A percentile compares a stretch with the other conserved stretches of the same genome.
phyloP scores from a whole-genome alignment of 306 rosid species.

The Quercus suber region DNA sequence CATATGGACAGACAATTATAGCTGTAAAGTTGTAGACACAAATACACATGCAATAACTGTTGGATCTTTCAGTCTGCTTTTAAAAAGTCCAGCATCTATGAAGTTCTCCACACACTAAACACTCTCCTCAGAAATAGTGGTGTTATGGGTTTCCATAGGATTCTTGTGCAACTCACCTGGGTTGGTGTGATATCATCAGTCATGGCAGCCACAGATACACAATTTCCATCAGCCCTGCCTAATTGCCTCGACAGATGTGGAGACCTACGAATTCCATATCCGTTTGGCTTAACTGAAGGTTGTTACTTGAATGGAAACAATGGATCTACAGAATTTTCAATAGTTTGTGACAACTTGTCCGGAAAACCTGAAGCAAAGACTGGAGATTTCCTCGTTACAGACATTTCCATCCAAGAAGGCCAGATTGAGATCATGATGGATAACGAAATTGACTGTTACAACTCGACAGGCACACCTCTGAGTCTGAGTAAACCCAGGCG shows the following conservation, averaged over 20 bases:
- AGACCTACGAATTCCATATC: slow-evolving; percentile 39
- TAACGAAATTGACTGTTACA: neutral
- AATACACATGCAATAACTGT: no score
- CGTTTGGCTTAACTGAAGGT: slow-evolving; percentile 26
- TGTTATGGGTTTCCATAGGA: neutral
- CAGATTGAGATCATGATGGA: neutral
- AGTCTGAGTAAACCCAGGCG: accelerated
- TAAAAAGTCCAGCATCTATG: no score
- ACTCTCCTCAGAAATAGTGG: neutral
- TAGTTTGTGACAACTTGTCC: slow-evolving; percentile 12
- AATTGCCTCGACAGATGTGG: slow-evolving; percentile 35
- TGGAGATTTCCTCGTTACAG: neutral
- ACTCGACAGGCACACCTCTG: accelerated
- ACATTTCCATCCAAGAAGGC: slow-evolving; percentile 5
- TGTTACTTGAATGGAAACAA: slow-evolving; percentile 9
- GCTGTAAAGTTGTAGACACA: no score
- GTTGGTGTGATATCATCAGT: neutral
- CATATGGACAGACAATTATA: no score
- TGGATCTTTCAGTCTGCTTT: no score
- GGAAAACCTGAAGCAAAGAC: neutral
- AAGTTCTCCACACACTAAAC: no score
- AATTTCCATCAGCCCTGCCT: neutral
- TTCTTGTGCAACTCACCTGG: neutral
- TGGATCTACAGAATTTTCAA: accelerated
- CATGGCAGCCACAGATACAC: neutral